phyloP scores from a whole-genome alignment of 208 protist genomes.

The Entamoeba moshkovskii region DNA sequence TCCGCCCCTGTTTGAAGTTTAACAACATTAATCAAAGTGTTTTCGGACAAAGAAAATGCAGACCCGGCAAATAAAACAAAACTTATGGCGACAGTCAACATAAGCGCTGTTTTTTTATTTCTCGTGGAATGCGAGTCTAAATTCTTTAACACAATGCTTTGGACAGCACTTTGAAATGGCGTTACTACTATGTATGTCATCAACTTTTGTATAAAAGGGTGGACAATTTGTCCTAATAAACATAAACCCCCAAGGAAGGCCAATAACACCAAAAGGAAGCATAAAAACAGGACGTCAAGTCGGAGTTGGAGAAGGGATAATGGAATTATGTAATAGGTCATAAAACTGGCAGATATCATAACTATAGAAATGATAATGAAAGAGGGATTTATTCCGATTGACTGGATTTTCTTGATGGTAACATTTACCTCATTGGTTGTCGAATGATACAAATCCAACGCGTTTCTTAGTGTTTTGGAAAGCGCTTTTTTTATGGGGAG shows the following conservation, averaged over 20 bases:
- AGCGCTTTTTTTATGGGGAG: slow-evolving; percentile 56
- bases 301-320: slow-evolving; percentile 52
- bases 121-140: slow-evolving; percentile 57
- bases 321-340: slow-evolving; percentile 76
- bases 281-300: background rate
- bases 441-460: slow-evolving; percentile 73
- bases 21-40: background rate
- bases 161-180: slow-evolving; percentile 51
- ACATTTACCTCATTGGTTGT: slow-evolving; percentile 62
- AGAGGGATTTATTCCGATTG: background rate
- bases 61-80: slow-evolving; percentile 41
- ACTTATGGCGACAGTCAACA: slow-evolving; percentile 69
- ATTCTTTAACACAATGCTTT: slow-evolving; percentile 66
- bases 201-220: slow-evolving; percentile 49
- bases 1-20: background rate
- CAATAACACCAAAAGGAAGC: background rate
- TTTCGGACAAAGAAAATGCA: background rate
- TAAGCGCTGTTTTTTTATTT: slow-evolving; percentile 74
- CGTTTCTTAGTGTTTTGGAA: slow-evolving; percentile 60
- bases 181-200: slow-evolving; percentile 63
- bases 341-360: slow-evolving; percentile 63
- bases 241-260: slow-evolving; percentile 68
- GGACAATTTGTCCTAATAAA: slow-evolving; percentile 56
- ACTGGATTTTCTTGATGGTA: slow-evolving; percentile 57
- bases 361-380: slow-evolving; percentile 50